Percentiles rank a stretch among this genome's conserved stretches.
Evolutionary conservation across 306 rosid species (phyloP).

Genomic region (Fragaria vesca): DNA sequence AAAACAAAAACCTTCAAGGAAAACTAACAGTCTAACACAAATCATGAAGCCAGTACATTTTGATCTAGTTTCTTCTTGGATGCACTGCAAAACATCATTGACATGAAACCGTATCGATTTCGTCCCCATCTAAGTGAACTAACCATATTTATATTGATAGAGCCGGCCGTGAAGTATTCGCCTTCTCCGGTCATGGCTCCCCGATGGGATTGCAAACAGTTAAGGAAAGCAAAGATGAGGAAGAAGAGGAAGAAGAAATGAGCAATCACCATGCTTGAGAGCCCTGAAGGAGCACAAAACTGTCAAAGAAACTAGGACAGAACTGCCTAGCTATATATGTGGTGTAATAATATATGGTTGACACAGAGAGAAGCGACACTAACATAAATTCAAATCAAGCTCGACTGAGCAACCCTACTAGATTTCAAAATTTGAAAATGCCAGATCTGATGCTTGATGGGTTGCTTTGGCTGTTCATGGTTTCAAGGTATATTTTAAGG

Average conservation of each 20-base stretch:
- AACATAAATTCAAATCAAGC: neutral
- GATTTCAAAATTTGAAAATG: constrained; percentile 5
- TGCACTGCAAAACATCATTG: neutral
- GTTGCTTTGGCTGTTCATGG: neutral
- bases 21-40: neutral
- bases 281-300: neutral
- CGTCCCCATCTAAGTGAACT: neutral
- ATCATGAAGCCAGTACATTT: neutral
- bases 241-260: constrained; percentile 10
- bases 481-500: neutral
- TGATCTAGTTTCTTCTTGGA: neutral
- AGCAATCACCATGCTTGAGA: constrained; percentile 7
- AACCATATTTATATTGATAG: neutral
- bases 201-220: neutral
- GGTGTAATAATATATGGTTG: neutral
- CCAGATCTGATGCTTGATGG: constrained; percentile 1
- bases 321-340: neutral
- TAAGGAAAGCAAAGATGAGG: neutral
- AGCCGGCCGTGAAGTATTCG: neutral
- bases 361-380: neutral
- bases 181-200: neutral
- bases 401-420: neutral
- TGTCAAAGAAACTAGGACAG: neutral
- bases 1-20: neutral
- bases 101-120: neutral